Evolutionary conservation across 2,329 filamentous ascomycete genomes (phyloP).

Genomic region (Camillea tinctor): DNA sequence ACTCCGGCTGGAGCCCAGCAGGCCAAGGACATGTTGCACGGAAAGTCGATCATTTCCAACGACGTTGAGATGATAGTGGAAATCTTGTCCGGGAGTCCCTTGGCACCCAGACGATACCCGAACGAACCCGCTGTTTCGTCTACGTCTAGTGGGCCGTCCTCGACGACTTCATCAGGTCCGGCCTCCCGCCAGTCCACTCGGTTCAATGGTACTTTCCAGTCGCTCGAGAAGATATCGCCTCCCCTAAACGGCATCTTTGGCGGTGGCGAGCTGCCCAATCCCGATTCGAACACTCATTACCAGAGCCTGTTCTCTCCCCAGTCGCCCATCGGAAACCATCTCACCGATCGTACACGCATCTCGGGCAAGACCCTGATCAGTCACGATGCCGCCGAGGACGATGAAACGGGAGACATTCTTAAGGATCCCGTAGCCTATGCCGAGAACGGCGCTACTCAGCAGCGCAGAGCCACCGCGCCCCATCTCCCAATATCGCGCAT

Average conservation of each 20-base stretch:
- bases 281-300: slow-evolving; percentile 53
- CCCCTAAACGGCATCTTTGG: slow-evolving; percentile 54
- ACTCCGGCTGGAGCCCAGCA: slow-evolving; percentile 52
- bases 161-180: slow-evolving; percentile 45
- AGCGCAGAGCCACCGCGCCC: slow-evolving; percentile 69
- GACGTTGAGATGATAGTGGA: slow-evolving; percentile 61
- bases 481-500: slow-evolving; percentile 70
- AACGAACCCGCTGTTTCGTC: slow-evolving; percentile 42
- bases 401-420: slow-evolving; percentile 70
- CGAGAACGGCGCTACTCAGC: slow-evolving; percentile 61
- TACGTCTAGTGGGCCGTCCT: slow-evolving; percentile 42
- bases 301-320: slow-evolving; percentile 70
- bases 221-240: slow-evolving; percentile 60
- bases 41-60: slow-evolving; percentile 50
- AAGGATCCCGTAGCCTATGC: slow-evolving; percentile 72
- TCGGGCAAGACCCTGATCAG: slow-evolving; percentile 72
- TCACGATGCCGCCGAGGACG: slow-evolving; percentile 64
- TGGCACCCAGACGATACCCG: slow-evolving; percentile 48
- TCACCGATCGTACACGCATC: slow-evolving; percentile 59
- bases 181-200: slow-evolving; percentile 54
- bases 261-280: slow-evolving; percentile 58
- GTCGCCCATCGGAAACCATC: slow-evolving; percentile 69
- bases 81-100: slow-evolving; percentile 46
- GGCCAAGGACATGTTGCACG: slow-evolving; percentile 57
- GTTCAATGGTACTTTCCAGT: slow-evolving; percentile 62